These are phyloP conservation scores for Cercospora citrullina DNA, from an alignment of 2,329 filamentous ascomycete species.

Conservation along the genomic window DNA sequence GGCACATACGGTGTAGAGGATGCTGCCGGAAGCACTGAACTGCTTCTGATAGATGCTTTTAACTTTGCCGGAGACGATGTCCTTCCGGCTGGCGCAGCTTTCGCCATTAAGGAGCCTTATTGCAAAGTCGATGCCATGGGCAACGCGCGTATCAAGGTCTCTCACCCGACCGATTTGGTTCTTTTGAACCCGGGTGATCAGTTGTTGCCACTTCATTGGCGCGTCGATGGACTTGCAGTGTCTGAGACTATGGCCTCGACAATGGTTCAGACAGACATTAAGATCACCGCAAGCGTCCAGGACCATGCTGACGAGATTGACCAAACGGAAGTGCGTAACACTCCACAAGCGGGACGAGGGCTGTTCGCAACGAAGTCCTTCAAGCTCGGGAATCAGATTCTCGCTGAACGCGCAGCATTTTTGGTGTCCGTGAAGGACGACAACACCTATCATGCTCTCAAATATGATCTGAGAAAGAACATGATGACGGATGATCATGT, in stretches of 20 bases:
- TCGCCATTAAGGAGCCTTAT: constrained; percentile 14
- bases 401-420: constrained; percentile 14
- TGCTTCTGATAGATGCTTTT: constrained; percentile 11
- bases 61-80: constrained; percentile 13
- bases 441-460: constrained; percentile 13
- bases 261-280: neutral
- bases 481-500: constrained; percentile 19
- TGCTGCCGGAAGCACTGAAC: neutral
- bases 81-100: neutral
- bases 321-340: neutral
- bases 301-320: neutral
- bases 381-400: constrained; percentile 12
- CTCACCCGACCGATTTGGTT: constrained; percentile 11
- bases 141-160: constrained; percentile 9
- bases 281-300: neutral
- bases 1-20: constrained; percentile 10
- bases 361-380: constrained; percentile 13
- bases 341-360: constrained; percentile 9
- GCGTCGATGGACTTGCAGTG: neutral
- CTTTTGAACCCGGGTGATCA: neutral
- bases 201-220: neutral
- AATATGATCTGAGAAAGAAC: constrained; percentile 15
- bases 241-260: neutral
- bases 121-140: neutral
- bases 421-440: constrained; percentile 8